Base-by-base conservation (phyloP, 78 protist species). In the Andalucia godoyi region DNA sequence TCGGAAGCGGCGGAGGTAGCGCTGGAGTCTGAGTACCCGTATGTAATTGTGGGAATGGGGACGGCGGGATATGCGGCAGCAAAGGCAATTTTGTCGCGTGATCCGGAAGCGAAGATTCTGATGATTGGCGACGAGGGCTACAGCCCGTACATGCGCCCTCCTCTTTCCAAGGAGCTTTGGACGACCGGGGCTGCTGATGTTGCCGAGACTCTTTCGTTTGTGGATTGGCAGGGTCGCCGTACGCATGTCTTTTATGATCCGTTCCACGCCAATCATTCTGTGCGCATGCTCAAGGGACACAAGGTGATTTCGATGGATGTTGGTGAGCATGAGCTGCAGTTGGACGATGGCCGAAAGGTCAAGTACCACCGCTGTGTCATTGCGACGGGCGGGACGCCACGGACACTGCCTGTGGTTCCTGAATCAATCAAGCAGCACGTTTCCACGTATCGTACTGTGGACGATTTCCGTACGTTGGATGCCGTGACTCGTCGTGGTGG, bases 361-460 rank as follows among this genome's bases (percentile, higher is more conserved):
- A 9, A 13, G 25, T 87, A 61, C 60, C 81, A 77, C 8, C 74
- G 80, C 63, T 41, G 47, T n/a, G 61, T 87, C 34, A 40, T 87
- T 47, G 93, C 93, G 5, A 87, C 93, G 6, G 93, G 93, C 59
- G 85, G 87, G 18, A 46, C 38, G 21, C 93, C 93, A 46, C 52
- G 73, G 49, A 67, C 29, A 23, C 42, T 87, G 12, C 55, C 2
- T 10, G 15, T 29, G n/a, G 3, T 38, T 7, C 32, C 78, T 15
- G 30, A 50, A 2, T 42, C 45, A 6, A 29, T 23, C 1, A 34
- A 45, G 4, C 30, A 4, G 49, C 76, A 42, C 33, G 50, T 76
- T 27, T 70, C 87, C 0, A 66, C 76, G 51, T 74, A 60, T 42
- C 54, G 80, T 38, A 81, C 61, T 0, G 75, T 80, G 39, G 79